A percentile compares a stretch with the other conserved stretches of the same genome.
These are phyloP conservation scores for Solanum peruvianum DNA, from an alignment of 257 asterid species.

Conservation along the genomic window DNA sequence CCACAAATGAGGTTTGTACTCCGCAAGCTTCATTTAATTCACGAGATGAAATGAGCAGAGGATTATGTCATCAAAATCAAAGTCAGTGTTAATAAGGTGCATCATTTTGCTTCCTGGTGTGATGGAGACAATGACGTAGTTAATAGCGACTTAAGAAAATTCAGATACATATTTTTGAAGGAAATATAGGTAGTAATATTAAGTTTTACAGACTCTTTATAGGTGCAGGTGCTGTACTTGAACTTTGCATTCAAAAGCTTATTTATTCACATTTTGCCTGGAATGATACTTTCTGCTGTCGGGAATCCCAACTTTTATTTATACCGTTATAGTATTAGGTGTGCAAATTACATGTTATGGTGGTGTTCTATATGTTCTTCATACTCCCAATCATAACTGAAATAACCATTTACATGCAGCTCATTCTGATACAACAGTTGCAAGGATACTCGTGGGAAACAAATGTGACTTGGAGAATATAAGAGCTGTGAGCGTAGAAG, in stretches of 20 bases:
- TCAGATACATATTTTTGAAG: background rate
- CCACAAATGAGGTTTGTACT: background rate
- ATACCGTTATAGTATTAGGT: background rate
- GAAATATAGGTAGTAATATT: background rate
- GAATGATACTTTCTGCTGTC: background rate
- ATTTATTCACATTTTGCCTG: background rate
- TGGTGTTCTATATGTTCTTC: background rate
- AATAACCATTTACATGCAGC: conserved; percentile 24
- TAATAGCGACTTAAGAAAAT: background rate
- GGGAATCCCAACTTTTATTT: background rate
- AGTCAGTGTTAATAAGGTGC: background rate
- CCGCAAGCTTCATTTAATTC: background rate
- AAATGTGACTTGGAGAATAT: conserved; percentile 42
- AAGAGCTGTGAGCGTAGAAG: conserved; percentile 45
- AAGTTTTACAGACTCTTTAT: background rate
- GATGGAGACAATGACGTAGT: background rate
- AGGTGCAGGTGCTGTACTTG: background rate
- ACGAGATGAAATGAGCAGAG: background rate
- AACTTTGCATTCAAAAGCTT: background rate
- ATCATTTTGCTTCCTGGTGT: background rate
- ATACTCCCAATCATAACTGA: background rate
- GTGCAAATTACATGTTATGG: background rate
- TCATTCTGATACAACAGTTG: conserved; percentile 49
- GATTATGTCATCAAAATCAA: background rate
- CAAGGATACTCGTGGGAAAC: conserved; percentile 55